These are phyloP conservation scores for Euphrasia arctica DNA, from an alignment of 305 asterid genomes.

Conservation along the genomic window DNA sequence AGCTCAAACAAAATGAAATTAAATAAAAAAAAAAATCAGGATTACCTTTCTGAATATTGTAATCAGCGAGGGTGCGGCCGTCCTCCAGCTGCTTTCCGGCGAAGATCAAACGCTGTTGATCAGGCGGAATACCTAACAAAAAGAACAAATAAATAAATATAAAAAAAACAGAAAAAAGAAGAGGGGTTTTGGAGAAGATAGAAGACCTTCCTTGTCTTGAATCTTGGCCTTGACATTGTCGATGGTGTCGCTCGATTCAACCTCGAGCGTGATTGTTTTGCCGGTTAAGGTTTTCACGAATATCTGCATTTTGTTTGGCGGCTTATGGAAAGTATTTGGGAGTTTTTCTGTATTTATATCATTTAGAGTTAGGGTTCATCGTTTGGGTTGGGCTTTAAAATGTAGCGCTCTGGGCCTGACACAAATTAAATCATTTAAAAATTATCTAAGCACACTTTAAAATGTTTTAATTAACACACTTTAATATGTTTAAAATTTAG, in stretches of 20 bases:
- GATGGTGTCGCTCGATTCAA: slow-evolving; percentile 55
- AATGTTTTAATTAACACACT: no score
- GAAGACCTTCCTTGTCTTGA: slow-evolving; percentile 53
- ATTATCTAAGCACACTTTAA: no score
- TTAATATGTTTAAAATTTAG: no score
- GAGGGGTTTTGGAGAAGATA: not conserved
- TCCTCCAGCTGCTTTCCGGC: slow-evolving; percentile 72
- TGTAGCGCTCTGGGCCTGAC: no score
- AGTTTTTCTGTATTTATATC: no score
- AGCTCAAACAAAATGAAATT: not conserved
- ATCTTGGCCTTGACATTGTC: slow-evolving; percentile 59
- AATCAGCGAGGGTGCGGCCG: slow-evolving; percentile 66
- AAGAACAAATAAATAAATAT: not conserved
- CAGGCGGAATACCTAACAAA: slow-evolving; percentile 61
- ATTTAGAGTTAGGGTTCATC: no score
- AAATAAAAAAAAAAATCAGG: no score
- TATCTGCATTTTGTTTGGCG: slow-evolving; percentile 44
- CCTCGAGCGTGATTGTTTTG: slow-evolving; percentile 60
- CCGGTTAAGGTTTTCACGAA: slow-evolving; percentile 68
- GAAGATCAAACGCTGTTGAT: slow-evolving; percentile 62
- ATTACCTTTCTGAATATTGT: slow-evolving; percentile 67
- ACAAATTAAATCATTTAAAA: no score
- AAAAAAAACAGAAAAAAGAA: not conserved
- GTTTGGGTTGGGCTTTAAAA: no score
- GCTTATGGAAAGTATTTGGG: not conserved